Evolutionary conservation across 1,284 basidiomycete species (phyloP), one percentile per base, ranked within the genome.

Genomic region (Hypsizygus ulmarius): DNA sequence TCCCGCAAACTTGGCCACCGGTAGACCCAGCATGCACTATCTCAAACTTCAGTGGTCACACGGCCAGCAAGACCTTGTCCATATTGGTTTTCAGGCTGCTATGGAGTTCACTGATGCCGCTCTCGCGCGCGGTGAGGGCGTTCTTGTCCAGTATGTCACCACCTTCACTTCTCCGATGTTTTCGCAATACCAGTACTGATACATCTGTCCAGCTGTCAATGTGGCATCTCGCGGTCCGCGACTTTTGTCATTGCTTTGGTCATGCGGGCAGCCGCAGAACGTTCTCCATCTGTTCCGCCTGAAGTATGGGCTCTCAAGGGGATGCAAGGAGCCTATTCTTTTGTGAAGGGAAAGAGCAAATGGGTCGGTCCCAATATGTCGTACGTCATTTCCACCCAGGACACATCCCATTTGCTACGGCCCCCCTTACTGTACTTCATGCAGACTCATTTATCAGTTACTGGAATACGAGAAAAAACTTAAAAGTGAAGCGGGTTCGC

Each of bases 351-450:
- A 59, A 93, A 90, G 70, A 92, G 88, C 62, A 82, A 81, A 63
- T 90, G 89, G 76, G 82, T 93, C 53, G 91, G 93, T 15, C 94
- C 96, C 36, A 98, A 98, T 68, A 95, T 96, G 83, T 92, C 89
- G 90, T 94, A 71, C 71, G 91, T 85, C 43, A 40, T 44, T 51
- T 43, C 56, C 36, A 58, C 14, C 36, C n/a, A 25, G 41, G 52
- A 44, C 12, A 45, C 45, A 46, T 25, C 38, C 39, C 36, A 39
- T 39, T 28, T 51, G 40, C 15, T 40, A 7, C 21, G 21, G 21
- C 30, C 47, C 41, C 44, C 35, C 51, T 52, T 39, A 49, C 44
- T 46, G 40, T 47, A 44, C 29, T 45, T 45, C 48, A 28, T 30
- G 53, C 62, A 95, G 93, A 47, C 85, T 98, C 64, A 96, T 97